These are phyloP conservation scores for Vitis hybrid DNA, from an alignment of 177 flowering plant species.

Conservation along the genomic window DNA sequence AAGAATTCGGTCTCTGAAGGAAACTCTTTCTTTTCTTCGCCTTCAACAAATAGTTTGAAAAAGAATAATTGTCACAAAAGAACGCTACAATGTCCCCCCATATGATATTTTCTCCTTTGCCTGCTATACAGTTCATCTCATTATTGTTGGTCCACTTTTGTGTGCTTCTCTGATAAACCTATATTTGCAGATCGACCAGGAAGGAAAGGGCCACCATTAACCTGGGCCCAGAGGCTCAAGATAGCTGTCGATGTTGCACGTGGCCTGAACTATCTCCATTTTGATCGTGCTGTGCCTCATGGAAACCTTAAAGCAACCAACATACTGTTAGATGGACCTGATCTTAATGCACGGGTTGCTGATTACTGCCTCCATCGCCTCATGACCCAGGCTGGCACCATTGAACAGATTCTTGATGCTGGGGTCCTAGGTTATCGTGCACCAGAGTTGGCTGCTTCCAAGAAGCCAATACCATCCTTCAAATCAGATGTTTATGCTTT, in stretches of 20 bases:
- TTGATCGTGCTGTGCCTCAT: conserved; percentile 91
- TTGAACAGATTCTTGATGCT: conserved; percentile 89
- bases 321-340: conserved; percentile 76
- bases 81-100: neutral
- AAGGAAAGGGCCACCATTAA: conserved; percentile 73
- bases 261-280: conserved; percentile 97
- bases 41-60: no score
- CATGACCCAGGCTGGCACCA: conserved; percentile 90
- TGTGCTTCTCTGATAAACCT: conserved; percentile 1
- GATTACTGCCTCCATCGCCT: conserved; percentile 97
- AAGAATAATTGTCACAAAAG: no score
- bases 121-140: neutral
- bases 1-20: no score
- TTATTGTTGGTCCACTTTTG: neutral
- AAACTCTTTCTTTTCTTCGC: no score
- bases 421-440: conserved; percentile 94
- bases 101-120: neutral
- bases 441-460: conserved; percentile 83
- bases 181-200: conserved; percentile 78
- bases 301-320: conserved; percentile 96
- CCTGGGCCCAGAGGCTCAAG: conserved; percentile 87
- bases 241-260: conserved; percentile 95
- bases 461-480: conserved; percentile 89
- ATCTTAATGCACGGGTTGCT: conserved; percentile 84
- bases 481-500: conserved; percentile 96